Evolutionary conservation across 2,329 filamentous ascomycete species (phyloP).

Genomic region (Biscogniauxia sp.): DNA sequence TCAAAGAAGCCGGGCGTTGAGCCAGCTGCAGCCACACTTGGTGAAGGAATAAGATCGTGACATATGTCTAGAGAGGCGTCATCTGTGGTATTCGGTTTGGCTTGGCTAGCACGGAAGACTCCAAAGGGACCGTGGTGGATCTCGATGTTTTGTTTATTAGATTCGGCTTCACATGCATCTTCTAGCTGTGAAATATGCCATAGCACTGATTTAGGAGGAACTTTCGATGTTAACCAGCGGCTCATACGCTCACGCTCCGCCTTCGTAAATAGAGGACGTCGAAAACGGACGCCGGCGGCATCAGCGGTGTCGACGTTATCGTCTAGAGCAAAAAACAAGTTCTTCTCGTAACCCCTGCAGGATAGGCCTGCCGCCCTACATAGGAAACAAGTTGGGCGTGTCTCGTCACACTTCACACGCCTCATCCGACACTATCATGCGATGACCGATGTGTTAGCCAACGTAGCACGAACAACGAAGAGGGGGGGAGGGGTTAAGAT

Average conservation of each 20-base stretch:
- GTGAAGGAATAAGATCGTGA: too few relatives aligned
- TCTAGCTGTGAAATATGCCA: slow-evolving; percentile 27
- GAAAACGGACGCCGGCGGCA: slow-evolving; percentile 28
- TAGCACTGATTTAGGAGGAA: slow-evolving; percentile 24
- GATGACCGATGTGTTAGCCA: not conserved
- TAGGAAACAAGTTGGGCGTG: slow-evolving; percentile 32
- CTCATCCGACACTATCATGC: slow-evolving; percentile 33
- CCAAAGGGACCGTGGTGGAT: slow-evolving; percentile 14
- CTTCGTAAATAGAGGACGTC: slow-evolving; percentile 37
- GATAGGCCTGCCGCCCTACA: slow-evolving; percentile 28
- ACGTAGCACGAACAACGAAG: too few relatives aligned
- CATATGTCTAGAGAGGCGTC: not conserved
- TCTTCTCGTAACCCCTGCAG: slow-evolving; percentile 37
- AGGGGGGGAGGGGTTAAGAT: not conserved
- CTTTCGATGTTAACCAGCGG: slow-evolving; percentile 27
- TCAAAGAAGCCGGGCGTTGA: too few relatives aligned
- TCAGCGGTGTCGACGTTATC: slow-evolving; percentile 10
- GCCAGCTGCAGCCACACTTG: too few relatives aligned
- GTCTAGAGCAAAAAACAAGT: slow-evolving; percentile 35
- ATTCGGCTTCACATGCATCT: slow-evolving; percentile 24
- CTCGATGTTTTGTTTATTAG: slow-evolving; percentile 4
- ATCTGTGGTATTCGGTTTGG: not conserved
- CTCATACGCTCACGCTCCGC: slow-evolving; percentile 37
- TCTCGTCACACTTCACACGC: slow-evolving; percentile 39
- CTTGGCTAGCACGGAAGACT: slow-evolving; percentile 6